Conservation (phyloP, 2,329 filamentous ascomycete genomes). For the Phialocephala sp. region DNA sequence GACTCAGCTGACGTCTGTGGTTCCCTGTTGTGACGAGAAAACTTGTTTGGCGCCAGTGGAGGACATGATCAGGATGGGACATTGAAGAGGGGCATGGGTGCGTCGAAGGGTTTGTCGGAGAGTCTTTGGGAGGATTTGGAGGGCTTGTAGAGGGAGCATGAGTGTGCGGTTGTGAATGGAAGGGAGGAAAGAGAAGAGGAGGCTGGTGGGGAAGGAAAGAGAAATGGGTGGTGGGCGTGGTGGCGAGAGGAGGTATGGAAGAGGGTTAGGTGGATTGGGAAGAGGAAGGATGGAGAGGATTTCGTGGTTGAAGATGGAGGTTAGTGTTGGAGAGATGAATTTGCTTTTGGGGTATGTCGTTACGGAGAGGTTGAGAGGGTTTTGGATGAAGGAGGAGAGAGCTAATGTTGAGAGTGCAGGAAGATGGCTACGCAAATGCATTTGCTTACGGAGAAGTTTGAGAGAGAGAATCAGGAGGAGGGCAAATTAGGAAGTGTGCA, state of each 20-base stretch:
- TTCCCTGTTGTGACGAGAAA: neutral
- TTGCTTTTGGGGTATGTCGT: slow-evolving; percentile 1
- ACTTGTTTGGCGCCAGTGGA: neutral
- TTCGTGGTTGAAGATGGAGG: slow-evolving; percentile 8
- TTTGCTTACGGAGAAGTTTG: slow-evolving; percentile 4
- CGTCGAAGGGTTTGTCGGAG: neutral
- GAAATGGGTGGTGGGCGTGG: neutral
- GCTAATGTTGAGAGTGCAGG: neutral
- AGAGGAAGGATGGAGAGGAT: slow-evolving; percentile 8
- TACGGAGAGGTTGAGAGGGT: neutral
- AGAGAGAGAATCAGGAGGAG: neutral
- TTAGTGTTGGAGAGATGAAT: slow-evolving; percentile 11
- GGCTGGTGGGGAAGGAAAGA: neutral
- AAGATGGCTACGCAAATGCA: slow-evolving; percentile 12
- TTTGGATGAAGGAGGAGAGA: neutral
- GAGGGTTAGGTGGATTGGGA: slow-evolving; percentile 12
- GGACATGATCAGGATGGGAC: neutral
- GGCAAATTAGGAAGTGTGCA: neutral
- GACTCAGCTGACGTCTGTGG: neutral
- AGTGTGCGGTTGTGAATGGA: neutral
- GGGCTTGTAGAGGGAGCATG: neutral
- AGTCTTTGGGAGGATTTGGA: neutral
- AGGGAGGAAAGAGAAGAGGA: neutral
- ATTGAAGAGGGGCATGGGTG: neutral
- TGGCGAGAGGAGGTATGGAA: neutral